Conservation (phyloP, 2,329 filamentous ascomycete genomes). For the Apiospora pterosperma region DNA sequence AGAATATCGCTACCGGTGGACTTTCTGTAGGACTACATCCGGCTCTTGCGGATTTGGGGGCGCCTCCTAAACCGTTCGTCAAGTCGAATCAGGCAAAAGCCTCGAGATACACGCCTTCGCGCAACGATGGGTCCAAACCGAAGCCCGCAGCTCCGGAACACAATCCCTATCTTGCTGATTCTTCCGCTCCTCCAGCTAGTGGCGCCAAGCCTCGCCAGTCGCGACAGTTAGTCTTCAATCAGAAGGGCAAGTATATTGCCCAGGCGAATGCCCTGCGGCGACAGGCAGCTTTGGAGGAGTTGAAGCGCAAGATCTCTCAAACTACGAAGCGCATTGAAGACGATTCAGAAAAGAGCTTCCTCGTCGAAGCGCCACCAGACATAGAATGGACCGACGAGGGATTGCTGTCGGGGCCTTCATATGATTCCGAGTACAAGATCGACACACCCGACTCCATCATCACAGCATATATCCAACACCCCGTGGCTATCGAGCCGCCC, state of each 20-base stretch:
- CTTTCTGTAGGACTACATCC: constrained; percentile 65
- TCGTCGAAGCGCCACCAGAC: constrained; percentile 78
- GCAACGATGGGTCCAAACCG: constrained; percentile 12
- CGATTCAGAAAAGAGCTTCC: constrained; percentile 84
- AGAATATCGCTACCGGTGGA: constrained; percentile 42
- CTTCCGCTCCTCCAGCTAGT: constrained; percentile 63
- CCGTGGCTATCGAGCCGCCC: constrained; percentile 83
- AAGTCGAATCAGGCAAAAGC: constrained; percentile 36
- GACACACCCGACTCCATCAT: constrained; percentile 79
- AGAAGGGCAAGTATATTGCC: constrained; percentile 95
- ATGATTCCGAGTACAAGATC: constrained; percentile 69
- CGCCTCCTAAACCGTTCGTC: constrained; percentile 16
- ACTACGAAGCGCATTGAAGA: constrained; percentile 87
- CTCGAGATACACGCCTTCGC: constrained; percentile 11
- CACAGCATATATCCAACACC: constrained; percentile 88
- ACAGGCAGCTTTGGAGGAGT: constrained; percentile 84
- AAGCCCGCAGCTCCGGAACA: constrained; percentile 32
- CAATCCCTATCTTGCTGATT: constrained; percentile 73
- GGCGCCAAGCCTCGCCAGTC: constrained; percentile 62
- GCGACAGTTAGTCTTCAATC: constrained; percentile 82
- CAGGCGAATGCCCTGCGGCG: constrained; percentile 86
- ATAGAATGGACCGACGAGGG: constrained; percentile 99
- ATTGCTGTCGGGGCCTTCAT: constrained; percentile 70
- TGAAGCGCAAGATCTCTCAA: constrained; percentile 90
- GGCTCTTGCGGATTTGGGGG: constrained; percentile 44